A percentile compares a stretch with the other conserved stretches of the same genome.
Conservation (phyloP, 179 eudicot species). For the Nepenthes alata region DNA sequence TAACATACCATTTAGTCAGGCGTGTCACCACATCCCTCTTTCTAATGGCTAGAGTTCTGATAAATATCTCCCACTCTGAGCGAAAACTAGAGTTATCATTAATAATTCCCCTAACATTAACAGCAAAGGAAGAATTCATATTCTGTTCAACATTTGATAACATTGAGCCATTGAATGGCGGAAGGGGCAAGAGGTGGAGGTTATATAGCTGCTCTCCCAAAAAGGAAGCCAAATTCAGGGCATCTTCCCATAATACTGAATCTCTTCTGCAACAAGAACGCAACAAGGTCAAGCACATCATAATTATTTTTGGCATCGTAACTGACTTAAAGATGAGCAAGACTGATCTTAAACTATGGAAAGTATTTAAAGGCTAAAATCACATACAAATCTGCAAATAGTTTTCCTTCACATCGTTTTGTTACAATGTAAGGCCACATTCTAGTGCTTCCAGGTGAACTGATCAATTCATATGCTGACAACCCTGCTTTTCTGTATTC, state of each 20-base stretch:
- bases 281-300: slow-evolving; percentile 3
- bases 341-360: not conserved
- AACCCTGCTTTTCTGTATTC: slow-evolving; percentile 35
- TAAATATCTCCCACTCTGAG: slow-evolving; percentile 43
- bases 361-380: slow-evolving; percentile 3
- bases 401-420: slow-evolving; percentile 69
- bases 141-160: slow-evolving; percentile 19
- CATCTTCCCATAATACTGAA: slow-evolving; percentile 46
- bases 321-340: too few relatives aligned
- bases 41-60: slow-evolving; percentile 36
- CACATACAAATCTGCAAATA: slow-evolving; percentile 72
- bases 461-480: slow-evolving; percentile 17
- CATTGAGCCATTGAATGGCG: slow-evolving; percentile 24
- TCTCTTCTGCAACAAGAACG: slow-evolving; percentile 51
- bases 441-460: slow-evolving; percentile 24
- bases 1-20: slow-evolving; percentile 57
- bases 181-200: slow-evolving; percentile 65
- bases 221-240: slow-evolving; percentile 71
- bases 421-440: slow-evolving; percentile 85
- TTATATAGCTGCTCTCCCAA: slow-evolving; percentile 67
- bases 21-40: slow-evolving; percentile 47
- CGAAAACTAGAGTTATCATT: slow-evolving; percentile 18
- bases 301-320: too few relatives aligned
- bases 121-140: slow-evolving; percentile 13
- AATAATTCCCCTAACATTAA: slow-evolving; percentile 22